phyloP scores from a whole-genome alignment of 2,329 filamentous ascomycete genomes.

The Ascochyta fabae region DNA sequence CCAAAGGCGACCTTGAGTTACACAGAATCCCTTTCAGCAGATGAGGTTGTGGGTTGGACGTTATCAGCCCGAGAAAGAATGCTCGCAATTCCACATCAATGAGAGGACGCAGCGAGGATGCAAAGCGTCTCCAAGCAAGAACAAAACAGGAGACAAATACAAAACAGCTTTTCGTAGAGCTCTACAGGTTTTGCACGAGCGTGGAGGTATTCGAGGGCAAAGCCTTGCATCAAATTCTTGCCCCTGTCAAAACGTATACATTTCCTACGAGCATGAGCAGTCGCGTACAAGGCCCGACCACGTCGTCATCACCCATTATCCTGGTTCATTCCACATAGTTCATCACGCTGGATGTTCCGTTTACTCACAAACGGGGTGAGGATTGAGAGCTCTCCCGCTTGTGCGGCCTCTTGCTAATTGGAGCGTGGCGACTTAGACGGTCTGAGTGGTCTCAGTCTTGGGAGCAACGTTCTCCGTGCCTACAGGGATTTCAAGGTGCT shows the following conservation, averaged over 20 bases:
- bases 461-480: conserved; percentile 3
- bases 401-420: not conserved
- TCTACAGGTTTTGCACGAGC: no score
- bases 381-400: not conserved
- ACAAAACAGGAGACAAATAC: no score
- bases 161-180: no score
- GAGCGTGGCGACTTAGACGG: conserved; percentile 22
- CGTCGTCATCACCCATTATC: not conserved
- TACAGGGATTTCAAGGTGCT: conserved; percentile 24
- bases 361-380: not conserved
- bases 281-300: not conserved
- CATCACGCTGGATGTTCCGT: not conserved
- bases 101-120: no score
- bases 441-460: conserved; percentile 19
- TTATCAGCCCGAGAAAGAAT: no score
- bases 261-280: not conserved
- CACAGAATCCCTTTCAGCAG: no score
- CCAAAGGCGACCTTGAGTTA: no score
- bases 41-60: no score
- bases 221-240: no score
- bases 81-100: no score
- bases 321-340: not conserved
- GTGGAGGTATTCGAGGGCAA: no score
- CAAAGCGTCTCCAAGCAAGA: not conserved
- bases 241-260: not conserved